Base-by-base conservation (phyloP, 345 rosid genomes). In the Dipteronia dyeriana region DNA sequence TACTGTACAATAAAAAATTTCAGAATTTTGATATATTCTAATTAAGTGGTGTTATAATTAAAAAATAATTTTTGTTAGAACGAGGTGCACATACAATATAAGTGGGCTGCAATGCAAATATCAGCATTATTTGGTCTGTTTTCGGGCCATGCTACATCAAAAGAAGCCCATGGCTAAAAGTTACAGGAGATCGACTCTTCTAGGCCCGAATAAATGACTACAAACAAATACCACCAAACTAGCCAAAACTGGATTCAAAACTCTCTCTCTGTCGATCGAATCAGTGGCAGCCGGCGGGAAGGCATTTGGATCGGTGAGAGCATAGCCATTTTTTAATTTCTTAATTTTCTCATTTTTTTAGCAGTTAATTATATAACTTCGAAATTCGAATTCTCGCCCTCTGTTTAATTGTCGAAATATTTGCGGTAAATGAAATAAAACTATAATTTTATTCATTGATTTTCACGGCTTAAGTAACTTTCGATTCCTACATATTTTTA, bases 241-340 rank as follows among this genome's bases (percentile, higher is more conserved):
- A 59, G 39, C 31, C 49, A 45, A 45, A 39, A 72, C 13, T 6
- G 20, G 14, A 59, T 20, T 43, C 41, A 3, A 5, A 10, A 4
- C 7, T 25, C 41, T 54, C 47, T 20, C 75, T 34, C 66, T 63
- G 45, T 25, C 23, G 34, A 31, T 31, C 38, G 38, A 34, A 43
- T 31, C 80, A 56, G 71, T 76, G 75, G 23, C 29, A 4, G 79
- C 84, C 80, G 84, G 89, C 84, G 79, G 85, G 86, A 80, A 78
- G 74, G 61, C 14, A 8, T 76, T 76, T 54, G 84, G 84, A 86
- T 86, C 85, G 86, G 89, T 80, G 78, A 75, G 79, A 51, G 47
- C 66, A 45, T 69, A 62, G 51, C 7, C 79, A 2, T 61, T 77
- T 62, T 53, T 54, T 26, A 7, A 6, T 2, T 7, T 62, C 17